Evolutionary conservation across 768 basidiomycete species (phyloP), one percentile per base, ranked within the genome.

Genomic region (Dioszegia hungarica): DNA sequence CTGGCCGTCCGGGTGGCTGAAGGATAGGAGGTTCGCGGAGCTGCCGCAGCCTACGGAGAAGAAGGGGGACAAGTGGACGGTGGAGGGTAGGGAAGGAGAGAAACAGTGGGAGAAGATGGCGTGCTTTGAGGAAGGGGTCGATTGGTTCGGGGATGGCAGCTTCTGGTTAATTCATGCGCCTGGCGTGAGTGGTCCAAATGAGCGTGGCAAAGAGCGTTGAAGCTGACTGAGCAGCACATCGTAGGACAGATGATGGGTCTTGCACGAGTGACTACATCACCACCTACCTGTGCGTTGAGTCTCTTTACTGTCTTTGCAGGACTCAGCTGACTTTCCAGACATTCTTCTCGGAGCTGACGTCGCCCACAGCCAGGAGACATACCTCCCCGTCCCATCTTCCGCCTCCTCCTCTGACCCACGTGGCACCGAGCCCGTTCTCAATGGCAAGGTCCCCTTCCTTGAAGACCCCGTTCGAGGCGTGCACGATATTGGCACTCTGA

Each of bases 131-230:
- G 34, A 56, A 10, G 68, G 52, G 1, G 44, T 64, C 8, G 63
- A 70, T 37, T 70, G 56, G 54, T 67, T 64, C 37, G 63, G 65
- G 0, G 68, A 70, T 52, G 68, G 68, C 2, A 61, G 60, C 46
- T 52, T 67, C 34, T 70, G 63, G 63, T 48, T 70, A 9, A 40
- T 63, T 11, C 52, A 63, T 56, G 56, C 55, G 14, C 64, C 64
- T 36, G 68, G 68, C 15, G 62, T 66, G 25, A 58, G 67, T 61
- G n/a, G n/a, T n/a, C n/a, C n/a, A n/a, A 20, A 8, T 24, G 6
- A 10, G 5, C 20, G 2, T 22, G 19, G 12, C n/a, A 34, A 9
- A 34, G 29, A 17, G 25, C 15, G 15, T 28, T 33, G 4, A 20
- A 34, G 20, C 47, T 49, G 31, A 49, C 20, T 2, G n/a, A 10